Base-by-base conservation (phyloP, 768 basidiomycete genomes). In the Neoboletus brunneissimus region DNA sequence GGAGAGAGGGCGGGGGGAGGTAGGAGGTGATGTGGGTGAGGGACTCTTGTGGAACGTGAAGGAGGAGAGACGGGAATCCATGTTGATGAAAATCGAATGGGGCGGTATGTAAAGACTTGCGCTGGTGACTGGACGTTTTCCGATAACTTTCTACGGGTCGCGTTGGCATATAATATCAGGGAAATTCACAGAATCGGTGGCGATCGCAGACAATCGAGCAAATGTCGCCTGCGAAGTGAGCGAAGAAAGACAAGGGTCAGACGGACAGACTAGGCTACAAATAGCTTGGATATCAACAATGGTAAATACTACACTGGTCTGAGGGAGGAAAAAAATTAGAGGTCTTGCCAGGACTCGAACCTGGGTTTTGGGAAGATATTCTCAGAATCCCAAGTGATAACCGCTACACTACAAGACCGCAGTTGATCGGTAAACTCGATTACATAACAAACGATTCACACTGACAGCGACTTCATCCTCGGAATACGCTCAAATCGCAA, bases 21-120 rank as follows among this genome's bases (percentile, higher is more conserved):
- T 84, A 83, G 10, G 88, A 79, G 11, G 89, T 88, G 73, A 92
- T 79, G 54, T 88, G 86, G 32, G 84, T 83, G 73, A 92, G 87
- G 29, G 84, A 86, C 64, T 92, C 90, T 46, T 76, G 66, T 43
- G 90, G 89, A 51, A 89, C 64, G 61, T 74, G 73, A 20, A 40
- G 38, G 66, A 85, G 69, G 66, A 85, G 69, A 47, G 65, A 65
- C 54, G 57, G 42, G 66, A 64, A 76, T 81, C 84, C 86, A 87
- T 79, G 65, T 72, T 84, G 79, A 68, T 40, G 55, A 51, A 56
- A 60, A 59, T 69, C 57, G 59, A 69, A 56, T 34, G 67, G 56
- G 62, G 5, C 8, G 6, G 31, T 46, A 16, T 52, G 64, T 43
- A 64, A 59, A 55, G 60, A 50, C 62, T 73, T 75, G 67, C 72